phyloP scores from a whole-genome alignment of 176 grass and related monocot species.

The Elaeis guineensis region DNA sequence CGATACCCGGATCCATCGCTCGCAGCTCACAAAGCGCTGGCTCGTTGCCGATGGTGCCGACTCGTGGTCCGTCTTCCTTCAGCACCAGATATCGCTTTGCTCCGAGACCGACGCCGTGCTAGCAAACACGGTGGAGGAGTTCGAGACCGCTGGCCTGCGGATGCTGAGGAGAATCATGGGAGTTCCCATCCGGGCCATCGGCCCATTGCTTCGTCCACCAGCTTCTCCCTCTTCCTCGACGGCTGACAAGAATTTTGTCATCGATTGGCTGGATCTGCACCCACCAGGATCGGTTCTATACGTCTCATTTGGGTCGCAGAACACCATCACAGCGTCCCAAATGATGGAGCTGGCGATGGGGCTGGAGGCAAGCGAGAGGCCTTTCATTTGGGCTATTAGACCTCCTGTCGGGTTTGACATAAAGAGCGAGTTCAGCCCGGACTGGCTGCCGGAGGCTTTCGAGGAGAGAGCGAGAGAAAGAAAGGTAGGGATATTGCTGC shows the following conservation, averaged over 20 bases:
- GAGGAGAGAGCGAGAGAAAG: not conserved
- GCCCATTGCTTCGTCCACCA: no score
- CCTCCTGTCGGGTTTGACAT: conserved; percentile 15
- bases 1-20: conserved; percentile 16
- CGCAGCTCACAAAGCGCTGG: not conserved
- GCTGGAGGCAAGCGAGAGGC: conserved; percentile 29
- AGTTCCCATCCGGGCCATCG: conserved; percentile 7
- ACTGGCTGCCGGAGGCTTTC: conserved; percentile 21
- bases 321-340: conserved; percentile 28
- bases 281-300: conserved; percentile 25
- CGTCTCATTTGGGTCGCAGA: conserved; percentile 39
- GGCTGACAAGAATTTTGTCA: conserved; percentile 6
- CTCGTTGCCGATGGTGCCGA: not conserved
- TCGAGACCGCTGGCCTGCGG: conserved; percentile 22
- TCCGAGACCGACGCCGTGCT: conserved; percentile 21
- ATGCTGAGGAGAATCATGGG: conserved; percentile 22
- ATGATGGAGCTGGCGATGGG: conserved; percentile 41
- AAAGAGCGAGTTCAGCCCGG: not conserved
- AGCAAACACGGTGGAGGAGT: conserved; percentile 24
- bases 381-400: conserved; percentile 34
- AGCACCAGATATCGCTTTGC: conserved; percentile 7
- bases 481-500: no score
- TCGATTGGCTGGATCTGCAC: conserved; percentile 10
- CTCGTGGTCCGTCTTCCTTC: not conserved
- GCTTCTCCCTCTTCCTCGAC: not conserved